Base-by-base conservation (phyloP, 108 stramenopile genomes). In the Parietichytrium sp. region DNA sequence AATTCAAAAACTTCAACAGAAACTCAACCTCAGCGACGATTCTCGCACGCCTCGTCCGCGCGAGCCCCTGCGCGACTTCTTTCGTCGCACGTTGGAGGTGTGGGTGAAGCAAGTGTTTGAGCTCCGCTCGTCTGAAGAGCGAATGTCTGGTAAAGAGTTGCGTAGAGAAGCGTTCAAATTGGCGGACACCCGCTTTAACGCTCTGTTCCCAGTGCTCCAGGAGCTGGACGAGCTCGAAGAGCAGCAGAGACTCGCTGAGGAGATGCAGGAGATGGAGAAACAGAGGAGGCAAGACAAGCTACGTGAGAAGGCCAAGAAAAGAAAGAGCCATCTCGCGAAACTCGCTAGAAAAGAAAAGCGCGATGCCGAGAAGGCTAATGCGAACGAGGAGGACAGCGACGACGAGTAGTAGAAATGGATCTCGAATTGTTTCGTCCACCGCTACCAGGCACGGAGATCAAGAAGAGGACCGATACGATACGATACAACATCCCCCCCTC, bases 291-390 rank as follows among this genome's bases (percentile, higher is more conserved):
- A 20, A 6, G 61, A 72, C 0, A 72, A 72, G 61, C 61, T 72
- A 45, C 61, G 61, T 27, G 61, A 72, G 6, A 72, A 72, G 61
- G 61, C 61, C 10, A 72, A 72, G 61, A 72, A 72, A 72, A 33
- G 61, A 2, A 72, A 72, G 61, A 42, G 38, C 0, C 61, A 72
- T 42, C n/a, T 72, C 23, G 20, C 61, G n/a, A 72, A 72, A 42
- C 38, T 72, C 38, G 61, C 61, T 42, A 72, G 45, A 42, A 42
- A 42, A 6, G 61, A 72, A 2, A 72, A 72, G 61, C 61, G 61
- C 20, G 61, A 33, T 27, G 61, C 52, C 1, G 52, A 53, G 15
- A 29, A 23, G 8, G 52, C 52, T 29, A 53, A 72, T 13, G 61
- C 61, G 16, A 72, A 72, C n/a, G 61, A 31, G 23, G 61, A 72